phyloP scores from a whole-genome alignment of 176 grass and related monocot genomes.

The Avena insularis region DNA sequence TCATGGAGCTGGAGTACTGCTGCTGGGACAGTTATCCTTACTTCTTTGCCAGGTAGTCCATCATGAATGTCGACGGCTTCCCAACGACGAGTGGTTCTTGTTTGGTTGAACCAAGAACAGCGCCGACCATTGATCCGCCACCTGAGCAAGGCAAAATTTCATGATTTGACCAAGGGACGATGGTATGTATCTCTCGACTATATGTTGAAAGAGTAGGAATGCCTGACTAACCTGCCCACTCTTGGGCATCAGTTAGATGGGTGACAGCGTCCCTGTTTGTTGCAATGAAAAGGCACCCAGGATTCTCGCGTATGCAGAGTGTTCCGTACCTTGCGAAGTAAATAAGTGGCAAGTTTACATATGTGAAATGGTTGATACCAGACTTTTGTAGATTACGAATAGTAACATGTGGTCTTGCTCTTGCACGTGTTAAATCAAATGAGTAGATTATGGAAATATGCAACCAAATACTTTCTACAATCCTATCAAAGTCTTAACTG shows the following conservation, averaged over 20 bases:
- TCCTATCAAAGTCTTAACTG: neutral
- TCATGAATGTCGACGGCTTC: slow-evolving; percentile 98
- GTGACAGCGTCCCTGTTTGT: slow-evolving; percentile 98
- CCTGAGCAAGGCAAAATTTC: slow-evolving; percentile 54
- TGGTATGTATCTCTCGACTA: neutral
- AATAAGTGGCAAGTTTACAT: neutral
- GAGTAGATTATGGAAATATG: neutral
- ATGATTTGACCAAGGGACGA: slow-evolving; percentile 11
- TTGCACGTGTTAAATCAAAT: neutral
- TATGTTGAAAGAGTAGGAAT: slow-evolving; percentile 14
- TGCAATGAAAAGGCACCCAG: slow-evolving; percentile 94
- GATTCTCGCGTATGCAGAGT: slow-evolving; percentile 91
- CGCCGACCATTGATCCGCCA: slow-evolving; percentile 94
- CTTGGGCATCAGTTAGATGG: slow-evolving; percentile 99
- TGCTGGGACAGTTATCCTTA: slow-evolving; percentile 39
- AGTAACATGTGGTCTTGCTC: neutral
- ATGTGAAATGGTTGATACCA: neutral
- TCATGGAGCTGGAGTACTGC: neutral
- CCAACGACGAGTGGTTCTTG: slow-evolving; percentile 87
- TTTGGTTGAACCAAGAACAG: slow-evolving; percentile 81
- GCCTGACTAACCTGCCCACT: slow-evolving; percentile 80
- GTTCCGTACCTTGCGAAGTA: slow-evolving; percentile 77
- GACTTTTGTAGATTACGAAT: slow-evolving; percentile 1
- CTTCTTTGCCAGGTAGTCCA: slow-evolving; percentile 97
- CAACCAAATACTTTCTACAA: neutral